Evolutionary conservation across 2,329 filamentous ascomycete species (phyloP).

Genomic region (Epichloe uncinata): DNA sequence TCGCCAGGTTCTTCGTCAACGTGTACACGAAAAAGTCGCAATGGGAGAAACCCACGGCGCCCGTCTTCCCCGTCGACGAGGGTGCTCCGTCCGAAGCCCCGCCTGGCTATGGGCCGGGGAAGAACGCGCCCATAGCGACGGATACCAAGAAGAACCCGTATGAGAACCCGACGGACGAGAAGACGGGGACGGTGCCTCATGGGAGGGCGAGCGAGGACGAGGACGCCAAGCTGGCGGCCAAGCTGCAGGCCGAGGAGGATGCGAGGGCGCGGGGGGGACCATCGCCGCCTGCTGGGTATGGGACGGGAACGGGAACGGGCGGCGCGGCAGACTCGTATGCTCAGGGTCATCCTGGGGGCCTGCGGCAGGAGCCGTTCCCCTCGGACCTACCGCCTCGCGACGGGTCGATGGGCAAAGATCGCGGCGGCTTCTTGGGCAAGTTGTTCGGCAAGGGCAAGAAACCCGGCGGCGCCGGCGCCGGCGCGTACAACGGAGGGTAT

Average conservation of each 20-base stretch:
- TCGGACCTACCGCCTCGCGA: slow-evolving; percentile 30
- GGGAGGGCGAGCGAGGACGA: slow-evolving; percentile 31
- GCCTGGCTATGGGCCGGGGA: slow-evolving; percentile 47
- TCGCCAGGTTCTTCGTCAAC: slow-evolving; percentile 75
- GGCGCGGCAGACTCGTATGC: slow-evolving; percentile 14
- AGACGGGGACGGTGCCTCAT: slow-evolving; percentile 13
- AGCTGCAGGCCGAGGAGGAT: slow-evolving; percentile 75
- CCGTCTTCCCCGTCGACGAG: slow-evolving; percentile 40
- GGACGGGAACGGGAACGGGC: slow-evolving; percentile 9
- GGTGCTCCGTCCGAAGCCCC: slow-evolving; percentile 45
- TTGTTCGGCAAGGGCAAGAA: slow-evolving; percentile 31
- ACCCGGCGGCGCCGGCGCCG: slow-evolving; percentile 10
- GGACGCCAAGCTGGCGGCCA: slow-evolving; percentile 61
- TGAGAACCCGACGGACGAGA: slow-evolving; percentile 21
- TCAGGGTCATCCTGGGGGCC: slow-evolving; percentile 10
- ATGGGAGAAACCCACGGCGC: slow-evolving; percentile 72
- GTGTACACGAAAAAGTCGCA: slow-evolving; percentile 76
- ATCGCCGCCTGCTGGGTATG: slow-evolving; percentile 22
- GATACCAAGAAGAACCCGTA: slow-evolving; percentile 64
- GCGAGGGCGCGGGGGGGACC: slow-evolving; percentile 34
- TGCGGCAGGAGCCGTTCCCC: slow-evolving; percentile 17
- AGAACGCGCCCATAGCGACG: slow-evolving; percentile 21
- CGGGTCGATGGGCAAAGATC: slow-evolving; percentile 21
- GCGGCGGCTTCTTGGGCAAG: slow-evolving; percentile 37
- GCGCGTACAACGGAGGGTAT: slow-evolving; percentile 1